A percentile compares a stretch with the other conserved stretches of the same genome.
These are phyloP conservation scores for Coemansia sp. DNA, from an alignment of 192 early-diverging fungal species.

Conservation along the genomic window DNA sequence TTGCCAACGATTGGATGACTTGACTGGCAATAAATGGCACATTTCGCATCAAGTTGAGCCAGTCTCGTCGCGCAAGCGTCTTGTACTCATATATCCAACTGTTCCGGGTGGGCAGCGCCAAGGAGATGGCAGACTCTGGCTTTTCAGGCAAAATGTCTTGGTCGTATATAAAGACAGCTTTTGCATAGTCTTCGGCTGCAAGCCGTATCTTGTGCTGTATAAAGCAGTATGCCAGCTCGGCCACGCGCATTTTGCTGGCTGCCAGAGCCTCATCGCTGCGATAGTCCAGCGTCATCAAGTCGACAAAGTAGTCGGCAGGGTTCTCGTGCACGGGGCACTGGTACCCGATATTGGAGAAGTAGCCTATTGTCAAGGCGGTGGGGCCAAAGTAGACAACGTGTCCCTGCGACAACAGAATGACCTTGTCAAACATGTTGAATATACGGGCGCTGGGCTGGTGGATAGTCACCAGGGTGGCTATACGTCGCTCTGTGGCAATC, in stretches of 20 bases:
- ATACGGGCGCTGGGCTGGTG: slow-evolving; percentile 86
- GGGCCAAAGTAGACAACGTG: slow-evolving; percentile 60
- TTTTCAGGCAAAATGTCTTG: background rate
- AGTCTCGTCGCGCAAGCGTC: slow-evolving; percentile 50
- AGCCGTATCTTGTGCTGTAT: slow-evolving; percentile 13
- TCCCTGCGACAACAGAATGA: slow-evolving; percentile 69
- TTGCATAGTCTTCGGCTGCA: background rate
- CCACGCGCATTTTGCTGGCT: slow-evolving; percentile 39
- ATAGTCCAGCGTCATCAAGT: slow-evolving; percentile 57
- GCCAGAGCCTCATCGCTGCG: slow-evolving; percentile 24
- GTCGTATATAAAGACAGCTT: background rate
- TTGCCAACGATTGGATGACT: slow-evolving; percentile 31
- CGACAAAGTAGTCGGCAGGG: slow-evolving; percentile 69
- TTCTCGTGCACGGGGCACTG: slow-evolving; percentile 69
- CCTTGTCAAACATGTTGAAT: slow-evolving; percentile 77
- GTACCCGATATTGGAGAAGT: slow-evolving; percentile 52
- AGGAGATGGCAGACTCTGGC: background rate
- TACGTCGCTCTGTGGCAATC: slow-evolving; percentile 55
- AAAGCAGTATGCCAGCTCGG: slow-evolving; percentile 31
- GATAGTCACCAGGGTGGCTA: slow-evolving; percentile 80
- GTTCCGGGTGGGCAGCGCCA: slow-evolving; percentile 6
- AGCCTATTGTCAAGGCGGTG: slow-evolving; percentile 25
- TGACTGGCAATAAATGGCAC: slow-evolving; percentile 33
- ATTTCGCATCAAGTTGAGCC: slow-evolving; percentile 48
- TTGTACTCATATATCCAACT: slow-evolving; percentile 50